Percentiles rank a stretch among this genome's conserved stretches.
phyloP scores from a whole-genome alignment of 1,284 basidiomycete species.

The Volvariella surrecta region DNA sequence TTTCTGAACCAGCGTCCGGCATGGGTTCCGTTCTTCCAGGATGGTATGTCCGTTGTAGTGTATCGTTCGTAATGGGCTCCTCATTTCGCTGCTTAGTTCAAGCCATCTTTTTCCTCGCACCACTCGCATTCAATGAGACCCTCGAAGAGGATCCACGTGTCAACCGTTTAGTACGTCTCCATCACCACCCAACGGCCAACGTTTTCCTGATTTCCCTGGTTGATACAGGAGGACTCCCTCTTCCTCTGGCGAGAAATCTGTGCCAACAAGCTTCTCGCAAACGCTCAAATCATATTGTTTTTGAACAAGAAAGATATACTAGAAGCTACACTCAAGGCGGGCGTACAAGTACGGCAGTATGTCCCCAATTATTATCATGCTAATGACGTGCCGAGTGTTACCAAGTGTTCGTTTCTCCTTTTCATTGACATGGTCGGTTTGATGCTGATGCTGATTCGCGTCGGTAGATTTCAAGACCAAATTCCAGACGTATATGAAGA shows the following conservation, averaged over 20 bases:
- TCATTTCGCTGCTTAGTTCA: slow-evolving; percentile 23
- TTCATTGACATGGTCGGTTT: neutral
- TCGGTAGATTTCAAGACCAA: slow-evolving; percentile 42
- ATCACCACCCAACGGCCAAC: neutral
- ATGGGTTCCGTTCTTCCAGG: slow-evolving; percentile 63
- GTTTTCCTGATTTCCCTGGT: slow-evolving; percentile 3
- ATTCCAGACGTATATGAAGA: slow-evolving; percentile 40
- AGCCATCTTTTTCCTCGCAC: slow-evolving; percentile 39
- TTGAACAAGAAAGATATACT: slow-evolving; percentile 69
- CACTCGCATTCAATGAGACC: slow-evolving; percentile 33
- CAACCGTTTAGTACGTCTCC: slow-evolving; percentile 30
- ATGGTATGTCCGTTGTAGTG: slow-evolving; percentile 26
- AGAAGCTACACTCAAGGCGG: slow-evolving; percentile 44
- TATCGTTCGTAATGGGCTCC: neutral
- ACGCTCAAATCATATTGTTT: slow-evolving; percentile 54
- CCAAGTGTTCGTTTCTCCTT: slow-evolving; percentile 32
- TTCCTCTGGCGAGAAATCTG: slow-evolving; percentile 57
- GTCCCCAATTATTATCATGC: slow-evolving; percentile 56
- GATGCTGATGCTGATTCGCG: neutral
- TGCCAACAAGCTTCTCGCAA: slow-evolving; percentile 42
- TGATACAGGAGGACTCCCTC: slow-evolving; percentile 49
- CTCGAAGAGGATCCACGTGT: slow-evolving; percentile 34
- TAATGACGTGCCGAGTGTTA: slow-evolving; percentile 45
- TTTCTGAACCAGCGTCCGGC: slow-evolving; percentile 33
- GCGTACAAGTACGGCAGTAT: slow-evolving; percentile 47